Evolutionary conservation across 768 basidiomycete genomes (phyloP), one percentile per base, ranked within the genome.

Genomic region (Russula foetens): DNA sequence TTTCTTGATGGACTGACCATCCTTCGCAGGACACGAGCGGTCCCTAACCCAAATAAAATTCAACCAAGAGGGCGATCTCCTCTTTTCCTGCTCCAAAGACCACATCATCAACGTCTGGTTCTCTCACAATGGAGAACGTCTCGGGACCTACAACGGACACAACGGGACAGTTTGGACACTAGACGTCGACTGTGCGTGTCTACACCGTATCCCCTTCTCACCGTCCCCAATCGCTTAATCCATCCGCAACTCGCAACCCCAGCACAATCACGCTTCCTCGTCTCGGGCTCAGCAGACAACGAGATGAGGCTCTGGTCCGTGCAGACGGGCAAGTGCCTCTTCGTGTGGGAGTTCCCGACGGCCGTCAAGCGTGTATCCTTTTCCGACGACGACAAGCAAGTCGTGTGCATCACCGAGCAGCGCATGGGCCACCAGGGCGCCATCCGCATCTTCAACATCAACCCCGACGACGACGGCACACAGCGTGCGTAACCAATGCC

Each of bases 131-230:
- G 97, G 97, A 53, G 97, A 98, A 78, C 81, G 97, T 60, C 74
- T 99, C 68, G 97, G 97, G 38, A 99, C 97, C 60, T 98, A 97
- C 70, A 85, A 91, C 48, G 97, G 94, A 43, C 86, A 97, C 74
- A 99, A 98, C 69, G 97, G 97, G 58, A 81, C 90, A 0, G 90
- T 99, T 28, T 98, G 97, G 97, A 95, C 94, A 53, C 84, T 95
- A 66, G 94, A 96, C 73, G 84, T 92, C 54, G 97, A 99, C 79
- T 85, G 94, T 97, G 74, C 74, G 91, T 60, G 45, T 38, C 29
- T 19, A 12, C 60, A 52, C 33, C 43, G n/a, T 46, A 41, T 39
- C 24, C 21, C 47, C 26, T 29, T 35, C 24, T 56, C 38, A 7
- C 11, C 11, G 9, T 58, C 50, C 29, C 35, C 58, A 56, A 47